These are phyloP conservation scores for Gloeopeniophorella convolvens DNA, from an alignment of 768 basidiomycete genomes.

Conservation along the genomic window DNA sequence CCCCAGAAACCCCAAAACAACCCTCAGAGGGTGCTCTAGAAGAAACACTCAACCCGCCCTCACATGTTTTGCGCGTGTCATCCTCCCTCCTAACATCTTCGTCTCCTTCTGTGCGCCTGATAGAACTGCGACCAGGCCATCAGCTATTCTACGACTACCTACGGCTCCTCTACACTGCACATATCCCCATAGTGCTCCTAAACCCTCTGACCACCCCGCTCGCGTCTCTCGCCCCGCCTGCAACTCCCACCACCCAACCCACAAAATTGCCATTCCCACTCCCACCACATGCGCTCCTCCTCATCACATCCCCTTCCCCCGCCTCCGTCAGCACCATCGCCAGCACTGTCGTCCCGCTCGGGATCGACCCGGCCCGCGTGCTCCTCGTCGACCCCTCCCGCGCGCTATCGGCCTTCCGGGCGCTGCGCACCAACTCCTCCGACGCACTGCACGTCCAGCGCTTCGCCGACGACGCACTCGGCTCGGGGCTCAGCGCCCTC, in stretches of 20 bases:
- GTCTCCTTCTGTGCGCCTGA: conserved; percentile 21
- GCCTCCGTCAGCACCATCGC: conserved; percentile 12
- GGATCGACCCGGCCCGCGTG: conserved; percentile 21
- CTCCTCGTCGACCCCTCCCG: conserved; percentile 54
- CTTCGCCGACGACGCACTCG: conserved; percentile 57
- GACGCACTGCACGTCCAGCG: conserved; percentile 49
- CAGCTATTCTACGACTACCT: conserved; percentile 6
- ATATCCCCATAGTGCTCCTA: conserved; percentile 57
- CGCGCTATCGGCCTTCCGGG: conserved; percentile 46
- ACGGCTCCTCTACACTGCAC: conserved; percentile 34
- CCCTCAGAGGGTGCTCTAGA: neutral
- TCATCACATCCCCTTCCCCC: conserved; percentile 24
- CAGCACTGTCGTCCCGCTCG: conserved; percentile 20
- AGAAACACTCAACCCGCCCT: neutral
- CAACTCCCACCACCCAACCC: conserved; percentile 3
- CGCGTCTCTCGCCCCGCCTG: conserved; percentile 27
- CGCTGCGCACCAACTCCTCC: conserved; percentile 39
- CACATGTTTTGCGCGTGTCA: neutral
- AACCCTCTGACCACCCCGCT: conserved; percentile 54
- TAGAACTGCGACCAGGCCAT: conserved; percentile 22
- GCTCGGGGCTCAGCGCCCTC: conserved; percentile 35
- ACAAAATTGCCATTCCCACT: conserved; percentile 22
- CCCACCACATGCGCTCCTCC: conserved; percentile 27
- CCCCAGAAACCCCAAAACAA: neutral
- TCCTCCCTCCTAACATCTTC: conserved; percentile 16